Base-by-base conservation (phyloP, 73 alveolate species). In the Breviolum minutum region DNA sequence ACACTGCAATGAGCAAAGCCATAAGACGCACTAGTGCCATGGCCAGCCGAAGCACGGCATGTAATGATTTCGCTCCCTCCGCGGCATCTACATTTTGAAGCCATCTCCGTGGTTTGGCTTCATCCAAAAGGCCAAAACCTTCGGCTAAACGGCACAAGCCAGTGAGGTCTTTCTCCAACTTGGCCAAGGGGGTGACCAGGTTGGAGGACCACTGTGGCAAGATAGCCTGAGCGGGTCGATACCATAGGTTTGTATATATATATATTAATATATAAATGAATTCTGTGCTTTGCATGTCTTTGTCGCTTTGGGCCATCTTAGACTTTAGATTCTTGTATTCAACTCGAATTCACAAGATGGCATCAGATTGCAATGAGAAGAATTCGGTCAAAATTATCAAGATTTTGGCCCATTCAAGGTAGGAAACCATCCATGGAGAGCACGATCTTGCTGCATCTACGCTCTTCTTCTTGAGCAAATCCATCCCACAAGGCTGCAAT, bases 401-500 rank as follows among this genome's bases (percentile, higher is more conserved):
- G 54, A 40, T 40, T 40, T 40, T 40, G 54, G 54, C 54, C 54
- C 54, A 40, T 40, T 2, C 5, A 40, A 40, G 66, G n/a, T 61
- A 29, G 16, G 94, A 20, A 26, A 79, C 94, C 94, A 16, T 84
- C 94, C 63, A 84, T 84, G 62, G 63, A 84, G 24, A 84, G 26
- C 54, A 84, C 94, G 94, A 84, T 68, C 60, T 84, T 68, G 30
- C 94, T 60, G 94, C 94, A 84, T 62, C 91, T 82, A 2, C 94
- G 94, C n/a, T 62, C 17, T 27, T 84, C 94, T 26, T 62, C 94
- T 22, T 60, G 77, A 6, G 94, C 94, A 30, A 84, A 84, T 29
- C 94, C 94, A 68, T 84, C 94, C 60, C 94, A 68, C 94, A 84
- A 62, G 26, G 94, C 94, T 30, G 30, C 77, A 30, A 84, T 84